Base-by-base conservation (phyloP, 176 grass and related monocot species). In the Zizania latifolia region DNA sequence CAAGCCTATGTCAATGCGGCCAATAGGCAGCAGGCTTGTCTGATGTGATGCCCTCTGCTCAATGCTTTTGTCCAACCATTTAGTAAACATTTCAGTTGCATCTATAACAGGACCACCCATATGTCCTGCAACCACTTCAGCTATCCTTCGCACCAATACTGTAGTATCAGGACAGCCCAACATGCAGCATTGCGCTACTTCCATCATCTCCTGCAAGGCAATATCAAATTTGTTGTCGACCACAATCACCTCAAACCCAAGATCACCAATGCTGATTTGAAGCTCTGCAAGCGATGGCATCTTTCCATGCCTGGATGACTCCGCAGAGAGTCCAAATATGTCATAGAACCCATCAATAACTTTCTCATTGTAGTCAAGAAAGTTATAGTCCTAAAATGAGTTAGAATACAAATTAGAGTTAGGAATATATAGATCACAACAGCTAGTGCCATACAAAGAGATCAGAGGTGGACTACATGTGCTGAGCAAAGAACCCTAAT, bases 61-160 rank as follows among this genome's bases (percentile, higher is more conserved):
- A n/a, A 87, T 90, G 70, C 93, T 97, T 84, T 90, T 93, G 58
- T 60, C 72, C 80, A 93, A 77, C 93, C 93, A 97, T 44, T 60
- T 84, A 38, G 76, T 86, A 26, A 90, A 70, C 83, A 93, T 90
- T 55, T 89, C 93, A 80, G 81, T 93, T 43, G 90, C 93, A 85
- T 97, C 87, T 73, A 83, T 84, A 51, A 97, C 93, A 78, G 90
- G 93, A 62, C 93, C 93, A 76, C 93, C 93, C 90, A 97, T 88
- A 83, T 93, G 55, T 31, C 88, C 90, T 56, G 75, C 87, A 45
- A 97, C 90, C 62, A 93, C 71, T 81, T 90, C 93, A 84, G 93
- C 87, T 83, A 97, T 90, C 74, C 87, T 76, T 72, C 87, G 88
- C 66, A 97, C 93, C 27, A 79, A 81, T 58, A 93, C 58, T 28